These are phyloP conservation scores for Xerocomus amazonicus DNA, from an alignment of 1,284 basidiomycete genomes.

Conservation along the genomic window DNA sequence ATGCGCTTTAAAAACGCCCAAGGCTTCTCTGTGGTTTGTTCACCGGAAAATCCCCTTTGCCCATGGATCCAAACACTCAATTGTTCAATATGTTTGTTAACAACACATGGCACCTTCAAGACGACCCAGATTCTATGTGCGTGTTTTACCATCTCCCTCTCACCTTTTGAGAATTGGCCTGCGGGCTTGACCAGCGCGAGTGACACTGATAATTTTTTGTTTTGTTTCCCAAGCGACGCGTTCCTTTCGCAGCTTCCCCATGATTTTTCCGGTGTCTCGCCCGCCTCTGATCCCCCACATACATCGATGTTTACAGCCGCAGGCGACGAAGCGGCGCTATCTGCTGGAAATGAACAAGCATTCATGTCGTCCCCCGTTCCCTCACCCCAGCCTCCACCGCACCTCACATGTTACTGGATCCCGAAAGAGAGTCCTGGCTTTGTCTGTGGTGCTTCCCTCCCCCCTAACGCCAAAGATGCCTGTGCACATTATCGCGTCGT, in stretches of 20 bases:
- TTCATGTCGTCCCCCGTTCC: background rate
- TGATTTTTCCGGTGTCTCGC: background rate
- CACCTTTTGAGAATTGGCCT: background rate
- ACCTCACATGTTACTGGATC: constrained; percentile 13
- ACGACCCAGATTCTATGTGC: constrained; percentile 10
- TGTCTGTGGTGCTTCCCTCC: constrained; percentile 10
- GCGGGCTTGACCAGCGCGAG: background rate
- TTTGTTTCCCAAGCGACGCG: constrained; percentile 12
- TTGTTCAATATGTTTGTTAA: background rate
- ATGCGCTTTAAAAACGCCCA: constrained; percentile 9
- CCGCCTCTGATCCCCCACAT: background rate
- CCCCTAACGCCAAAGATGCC: constrained; percentile 6
- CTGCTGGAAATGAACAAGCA: no score
- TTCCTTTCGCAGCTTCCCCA: constrained; percentile 13
- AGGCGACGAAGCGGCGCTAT: background rate
- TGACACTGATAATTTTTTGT: background rate
- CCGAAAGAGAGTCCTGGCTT: background rate
- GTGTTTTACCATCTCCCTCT: background rate
- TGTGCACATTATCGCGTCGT: constrained; percentile 15
- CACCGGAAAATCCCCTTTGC: background rate
- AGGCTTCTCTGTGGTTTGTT: background rate
- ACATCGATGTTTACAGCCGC: background rate
- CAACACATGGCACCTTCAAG: background rate
- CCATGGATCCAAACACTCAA: background rate
- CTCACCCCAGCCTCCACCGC: background rate